phyloP scores from a whole-genome alignment of 2,329 filamentous ascomycete species.

The Clonostachys chloroleuca region DNA sequence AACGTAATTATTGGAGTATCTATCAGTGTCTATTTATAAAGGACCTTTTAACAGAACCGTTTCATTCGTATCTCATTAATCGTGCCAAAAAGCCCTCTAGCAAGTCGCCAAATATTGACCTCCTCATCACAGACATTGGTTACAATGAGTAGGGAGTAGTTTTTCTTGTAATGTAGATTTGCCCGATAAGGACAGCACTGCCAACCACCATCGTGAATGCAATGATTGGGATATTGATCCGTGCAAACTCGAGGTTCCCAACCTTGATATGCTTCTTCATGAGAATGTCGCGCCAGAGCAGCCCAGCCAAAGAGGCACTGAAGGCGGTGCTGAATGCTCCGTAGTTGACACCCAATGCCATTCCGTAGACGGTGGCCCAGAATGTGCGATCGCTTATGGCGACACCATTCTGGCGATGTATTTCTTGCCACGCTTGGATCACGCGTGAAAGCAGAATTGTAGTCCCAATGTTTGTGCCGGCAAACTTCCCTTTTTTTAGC shows the following conservation, averaged over 20 bases:
- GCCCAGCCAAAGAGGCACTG: constrained; percentile 65
- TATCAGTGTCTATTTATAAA: no score
- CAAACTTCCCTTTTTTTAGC: constrained; percentile 45
- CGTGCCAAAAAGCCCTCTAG: no score
- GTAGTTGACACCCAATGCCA: constrained; percentile 72
- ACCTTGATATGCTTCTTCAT: constrained; percentile 64
- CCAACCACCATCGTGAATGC: constrained; percentile 63
- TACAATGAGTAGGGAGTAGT: no score
- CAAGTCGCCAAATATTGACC: no score
- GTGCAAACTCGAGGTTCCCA: constrained; percentile 58
- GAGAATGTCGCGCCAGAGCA: constrained; percentile 71
- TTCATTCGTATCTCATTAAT: no score
- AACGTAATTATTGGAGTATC: no score
- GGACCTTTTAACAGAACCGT: no score
- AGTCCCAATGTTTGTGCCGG: constrained; percentile 73
- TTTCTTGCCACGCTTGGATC: constrained; percentile 63
- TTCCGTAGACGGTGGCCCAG: constrained; percentile 70
- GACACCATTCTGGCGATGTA: constrained; percentile 40
- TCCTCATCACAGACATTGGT: no score
- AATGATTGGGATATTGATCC: constrained; percentile 68
- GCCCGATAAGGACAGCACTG: constrained; percentile 54
- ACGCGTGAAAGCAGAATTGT: constrained; percentile 69
- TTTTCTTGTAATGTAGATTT: constrained; percentile 49
- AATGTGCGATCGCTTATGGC: constrained; percentile 61
- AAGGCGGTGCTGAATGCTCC: constrained; percentile 71